Conservation (phyloP, 805 yeast genomes). For the Candida pini region DNA sequence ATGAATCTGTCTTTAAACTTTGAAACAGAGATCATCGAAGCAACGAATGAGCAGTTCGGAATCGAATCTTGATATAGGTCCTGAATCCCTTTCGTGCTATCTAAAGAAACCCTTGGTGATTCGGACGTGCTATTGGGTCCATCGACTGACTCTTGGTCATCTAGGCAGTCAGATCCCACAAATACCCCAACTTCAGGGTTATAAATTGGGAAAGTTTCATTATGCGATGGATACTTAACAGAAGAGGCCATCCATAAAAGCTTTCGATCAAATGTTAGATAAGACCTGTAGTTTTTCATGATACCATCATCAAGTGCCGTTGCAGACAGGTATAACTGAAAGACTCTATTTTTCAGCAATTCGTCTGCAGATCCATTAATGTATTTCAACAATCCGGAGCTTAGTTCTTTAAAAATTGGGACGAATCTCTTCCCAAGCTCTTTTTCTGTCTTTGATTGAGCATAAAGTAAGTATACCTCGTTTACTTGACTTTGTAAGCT, state of each 20-base stretch:
- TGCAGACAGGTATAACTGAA: slow-evolving; percentile 5
- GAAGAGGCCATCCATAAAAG: slow-evolving; percentile 21
- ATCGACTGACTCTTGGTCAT: not conserved
- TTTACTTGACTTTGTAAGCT: slow-evolving; percentile 4
- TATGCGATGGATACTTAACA: slow-evolving; percentile 5
- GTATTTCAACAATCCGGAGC: slow-evolving; percentile 1
- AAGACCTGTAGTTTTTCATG: not conserved
- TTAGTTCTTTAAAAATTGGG: slow-evolving; percentile 3
- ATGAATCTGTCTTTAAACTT: slow-evolving; percentile 20
- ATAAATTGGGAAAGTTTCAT: not conserved
- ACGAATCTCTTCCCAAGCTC: slow-evolving; percentile 2
- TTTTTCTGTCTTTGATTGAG: slow-evolving; percentile 5
- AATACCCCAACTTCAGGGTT: slow-evolving; percentile 9
- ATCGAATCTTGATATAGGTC: slow-evolving; percentile 43
- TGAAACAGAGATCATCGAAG: slow-evolving; percentile 52
- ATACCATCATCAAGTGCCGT: slow-evolving; percentile 10
- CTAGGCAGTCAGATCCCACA: slow-evolving; percentile 3
- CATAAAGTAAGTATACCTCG: slow-evolving; percentile 1
- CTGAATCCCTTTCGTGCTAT: slow-evolving; percentile 12
- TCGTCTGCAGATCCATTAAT: not conserved
- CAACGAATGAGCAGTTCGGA: slow-evolving; percentile 74
- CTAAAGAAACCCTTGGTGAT: slow-evolving; percentile 3
- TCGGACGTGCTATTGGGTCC: not conserved
- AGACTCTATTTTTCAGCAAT: slow-evolving; percentile 1
- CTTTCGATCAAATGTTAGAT: slow-evolving; percentile 12